Evolutionary conservation across 805 yeast genomes (phyloP).

Genomic region (Metschnikowia aberdeeniae): DNA sequence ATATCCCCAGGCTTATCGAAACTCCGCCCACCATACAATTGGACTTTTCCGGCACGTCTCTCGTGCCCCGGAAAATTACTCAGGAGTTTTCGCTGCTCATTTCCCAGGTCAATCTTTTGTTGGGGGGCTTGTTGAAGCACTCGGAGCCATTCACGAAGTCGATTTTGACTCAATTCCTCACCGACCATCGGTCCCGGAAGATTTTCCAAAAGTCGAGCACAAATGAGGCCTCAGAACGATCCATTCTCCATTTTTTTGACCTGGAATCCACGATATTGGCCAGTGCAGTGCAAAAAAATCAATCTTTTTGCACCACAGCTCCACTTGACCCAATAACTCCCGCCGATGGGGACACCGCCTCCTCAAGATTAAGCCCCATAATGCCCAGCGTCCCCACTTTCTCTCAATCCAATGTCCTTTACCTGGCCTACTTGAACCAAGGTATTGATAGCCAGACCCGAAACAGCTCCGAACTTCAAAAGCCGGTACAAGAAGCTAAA

Average conservation of each 20-base stretch:
- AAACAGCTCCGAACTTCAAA: not conserved
- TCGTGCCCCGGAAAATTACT: not conserved
- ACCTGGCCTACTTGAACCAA: slow-evolving; percentile 15
- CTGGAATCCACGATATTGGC: not conserved
- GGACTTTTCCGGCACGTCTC: not conserved
- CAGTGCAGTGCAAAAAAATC: not conserved
- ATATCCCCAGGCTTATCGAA: not conserved
- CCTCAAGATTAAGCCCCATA: not conserved
- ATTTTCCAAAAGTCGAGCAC: not conserved
- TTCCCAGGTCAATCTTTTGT: not conserved
- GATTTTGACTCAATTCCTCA: slow-evolving; percentile 1
- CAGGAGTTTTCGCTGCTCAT: not conserved
- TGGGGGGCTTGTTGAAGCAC: slow-evolving; percentile 1
- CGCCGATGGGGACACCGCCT: not conserved
- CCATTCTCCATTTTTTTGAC: not conserved
- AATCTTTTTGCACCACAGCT: slow-evolving; percentile 8
- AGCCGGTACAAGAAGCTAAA: not conserved
- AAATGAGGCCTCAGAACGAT: not conserved
- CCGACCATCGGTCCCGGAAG: not conserved
- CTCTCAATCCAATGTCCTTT: slow-evolving; percentile 10
- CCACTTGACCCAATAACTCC: slow-evolving; percentile 3
- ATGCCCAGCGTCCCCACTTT: not conserved
- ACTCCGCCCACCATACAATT: not conserved
- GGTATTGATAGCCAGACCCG: not conserved
- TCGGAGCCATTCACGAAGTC: not conserved